These are phyloP conservation scores for Cryptomeria japonica DNA, from an alignment of 75 land plant genomes.

Conservation along the genomic window DNA sequence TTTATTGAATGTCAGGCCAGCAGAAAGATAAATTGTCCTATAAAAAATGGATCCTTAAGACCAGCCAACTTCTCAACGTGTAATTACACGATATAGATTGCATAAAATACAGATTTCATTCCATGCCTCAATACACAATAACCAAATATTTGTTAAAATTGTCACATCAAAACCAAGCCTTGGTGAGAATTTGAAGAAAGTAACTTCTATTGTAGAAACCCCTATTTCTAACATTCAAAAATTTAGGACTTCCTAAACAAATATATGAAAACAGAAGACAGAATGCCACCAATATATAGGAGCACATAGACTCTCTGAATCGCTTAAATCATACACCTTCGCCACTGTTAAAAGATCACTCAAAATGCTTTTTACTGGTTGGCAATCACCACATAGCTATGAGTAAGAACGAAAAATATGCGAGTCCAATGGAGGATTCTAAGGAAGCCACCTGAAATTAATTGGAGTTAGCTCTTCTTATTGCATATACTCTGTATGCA, in stretches of 20 bases:
- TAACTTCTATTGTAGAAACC: background rate
- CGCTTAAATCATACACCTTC: background rate
- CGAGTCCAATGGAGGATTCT: background rate
- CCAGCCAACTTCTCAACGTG: background rate
- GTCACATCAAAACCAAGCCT: background rate
- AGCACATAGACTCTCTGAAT: background rate
- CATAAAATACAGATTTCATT: background rate
- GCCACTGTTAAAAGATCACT: background rate
- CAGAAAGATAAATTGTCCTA: background rate
- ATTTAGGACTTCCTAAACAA: background rate
- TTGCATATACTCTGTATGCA: conserved; percentile 74
- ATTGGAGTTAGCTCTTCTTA: conserved; percentile 52
- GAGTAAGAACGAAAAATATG: background rate
- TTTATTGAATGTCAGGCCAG: background rate
- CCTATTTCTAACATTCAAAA: background rate
- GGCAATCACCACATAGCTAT: background rate
- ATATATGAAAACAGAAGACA: background rate
- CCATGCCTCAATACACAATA: background rate
- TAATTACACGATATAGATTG: background rate
- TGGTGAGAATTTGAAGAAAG: background rate
- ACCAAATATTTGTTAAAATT: background rate
- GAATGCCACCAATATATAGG: background rate
- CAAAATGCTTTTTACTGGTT: background rate
- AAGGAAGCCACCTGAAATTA: conserved; percentile 5
- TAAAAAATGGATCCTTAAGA: background rate